Evolutionary conservation across 371 early-diverging fungal genomes (phyloP).

Genomic region (Rhizopus arrhizus): DNA sequence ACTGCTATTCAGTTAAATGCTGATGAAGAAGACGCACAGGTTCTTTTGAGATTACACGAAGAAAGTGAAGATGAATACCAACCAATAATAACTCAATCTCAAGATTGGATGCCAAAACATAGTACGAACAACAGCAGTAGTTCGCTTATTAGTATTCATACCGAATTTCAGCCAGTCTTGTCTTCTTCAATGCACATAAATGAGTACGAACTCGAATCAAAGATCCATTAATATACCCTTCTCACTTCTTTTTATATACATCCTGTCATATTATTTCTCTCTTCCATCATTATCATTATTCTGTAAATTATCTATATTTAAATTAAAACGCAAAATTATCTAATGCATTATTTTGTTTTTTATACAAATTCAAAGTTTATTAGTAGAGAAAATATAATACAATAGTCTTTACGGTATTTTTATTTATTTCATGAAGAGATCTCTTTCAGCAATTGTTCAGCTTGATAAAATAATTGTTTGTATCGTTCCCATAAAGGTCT

Average conservation of each 20-base stretch:
- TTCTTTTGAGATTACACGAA: slow-evolving; percentile 13
- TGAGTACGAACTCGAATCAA: slow-evolving; percentile 28
- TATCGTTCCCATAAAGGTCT: slow-evolving; percentile 21
- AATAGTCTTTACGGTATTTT: too few species aligned
- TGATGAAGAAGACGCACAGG: slow-evolving; percentile 34
- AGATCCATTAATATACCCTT: slow-evolving; percentile 16
- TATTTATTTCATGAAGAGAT: slow-evolving; percentile 4
- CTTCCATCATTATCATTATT: too few species aligned
- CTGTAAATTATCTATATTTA: too few species aligned
- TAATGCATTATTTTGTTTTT: too few species aligned
- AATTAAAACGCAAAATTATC: too few species aligned
- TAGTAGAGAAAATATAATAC: too few species aligned
- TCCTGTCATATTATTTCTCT: too few species aligned
- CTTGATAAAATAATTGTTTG: slow-evolving; percentile 4
- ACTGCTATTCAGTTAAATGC: slow-evolving; percentile 13
- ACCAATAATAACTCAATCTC: not conserved
- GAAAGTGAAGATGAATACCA: slow-evolving; percentile 8
- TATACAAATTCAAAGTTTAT: too few species aligned
- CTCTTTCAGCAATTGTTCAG: slow-evolving; percentile 5
- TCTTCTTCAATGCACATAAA: slow-evolving; percentile 2
- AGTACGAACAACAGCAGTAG: slow-evolving; percentile 4
- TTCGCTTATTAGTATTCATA: too few species aligned
- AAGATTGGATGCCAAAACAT: slow-evolving; percentile 17
- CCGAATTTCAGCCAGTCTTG: not conserved
- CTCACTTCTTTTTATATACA: too few species aligned